These are phyloP conservation scores for Pyrenochaeta sp. DNA, from an alignment of 2,329 filamentous ascomycete species.

Conservation along the genomic window DNA sequence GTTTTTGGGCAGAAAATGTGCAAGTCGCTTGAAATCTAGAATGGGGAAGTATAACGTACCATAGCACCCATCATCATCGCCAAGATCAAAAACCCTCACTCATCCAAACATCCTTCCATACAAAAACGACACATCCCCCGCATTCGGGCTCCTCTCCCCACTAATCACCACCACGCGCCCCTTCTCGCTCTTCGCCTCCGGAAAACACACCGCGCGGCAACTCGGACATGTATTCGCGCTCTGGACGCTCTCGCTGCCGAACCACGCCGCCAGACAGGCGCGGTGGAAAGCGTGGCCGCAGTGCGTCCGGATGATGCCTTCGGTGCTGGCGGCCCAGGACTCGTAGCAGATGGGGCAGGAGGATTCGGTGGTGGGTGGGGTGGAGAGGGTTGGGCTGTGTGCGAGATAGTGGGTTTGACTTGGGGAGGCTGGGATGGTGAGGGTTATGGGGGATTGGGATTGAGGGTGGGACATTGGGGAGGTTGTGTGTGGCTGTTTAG, in stretches of 20 bases:
- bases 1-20: too few relatives aligned
- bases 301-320: conserved; percentile 6
- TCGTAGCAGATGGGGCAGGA: conserved; percentile 10
- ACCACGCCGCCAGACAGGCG: conserved; percentile 8
- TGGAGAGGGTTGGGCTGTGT: not conserved
- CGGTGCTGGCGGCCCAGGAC: conserved; percentile 3
- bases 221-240: conserved; percentile 11
- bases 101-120: conserved; percentile 3
- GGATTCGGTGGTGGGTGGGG: not conserved
- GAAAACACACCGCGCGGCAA: conserved; percentile 10
- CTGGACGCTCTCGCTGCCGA: conserved; percentile 7
- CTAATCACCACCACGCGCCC: conserved; percentile 1
- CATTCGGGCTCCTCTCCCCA: not conserved
- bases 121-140: conserved; percentile 6
- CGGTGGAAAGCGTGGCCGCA: conserved; percentile 11
- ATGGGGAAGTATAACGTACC: too few relatives aligned
- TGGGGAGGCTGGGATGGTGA: not conserved
- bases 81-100: too few relatives aligned
- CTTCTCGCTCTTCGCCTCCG: conserved; percentile 1
- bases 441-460: not conserved
- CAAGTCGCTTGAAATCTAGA: too few relatives aligned
- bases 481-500: not conserved
- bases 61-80: too few relatives aligned
- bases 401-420: not conserved
- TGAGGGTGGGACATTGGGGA: not conserved